Evolutionary conservation across 1,284 basidiomycete genomes (phyloP), one percentile per base, ranked within the genome.

Genomic region (Tilletia setariae): DNA sequence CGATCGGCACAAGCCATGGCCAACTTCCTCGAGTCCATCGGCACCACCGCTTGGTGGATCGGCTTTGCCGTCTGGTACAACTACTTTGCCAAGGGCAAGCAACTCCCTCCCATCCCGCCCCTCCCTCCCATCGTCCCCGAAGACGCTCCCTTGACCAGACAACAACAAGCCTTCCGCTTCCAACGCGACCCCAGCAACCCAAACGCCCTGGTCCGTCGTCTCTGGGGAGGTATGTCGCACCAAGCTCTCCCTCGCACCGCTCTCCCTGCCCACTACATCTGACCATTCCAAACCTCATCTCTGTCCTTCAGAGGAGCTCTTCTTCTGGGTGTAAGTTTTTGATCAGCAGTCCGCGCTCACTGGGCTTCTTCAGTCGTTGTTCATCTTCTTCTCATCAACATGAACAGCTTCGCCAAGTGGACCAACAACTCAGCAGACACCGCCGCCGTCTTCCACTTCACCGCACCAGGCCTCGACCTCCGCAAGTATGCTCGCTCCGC

Each of bases 401-500:
- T 9, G 49, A 1, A 49, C 47, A 59, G 53, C 8, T 59, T 59
- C 28, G 53, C 53, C 53, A 59, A 59, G 25, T 59, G 53, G 53
- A 59, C 53, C 8, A 30, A 59, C 8, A 59, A 59, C 19, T 21
- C 23, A 21, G 53, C 53, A 15, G 53, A 59, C 53, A 59, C 53
- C 9, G 53, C 32, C 11, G 25, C 23, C 23, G 53, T 59, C 19
- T 28, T 59, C 23, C 53, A 59, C 53, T 59, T 59, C 53, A 16
- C 25, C 21, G 53, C 53, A 9, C 53, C 53, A 21, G 23, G 28
- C 53, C 23, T 59, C 53, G 53, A 59, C 23, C 23, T 59, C 23
- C 53, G 53, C 53, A 59, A 59, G 23, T 59, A 59, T 25, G 53
- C 53, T 15, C 53, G 53, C 53, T 59, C 53, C 8, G 53, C 53